Base-by-base conservation (phyloP, 257 asterid genomes). In the Jacaranda copaia region DNA sequence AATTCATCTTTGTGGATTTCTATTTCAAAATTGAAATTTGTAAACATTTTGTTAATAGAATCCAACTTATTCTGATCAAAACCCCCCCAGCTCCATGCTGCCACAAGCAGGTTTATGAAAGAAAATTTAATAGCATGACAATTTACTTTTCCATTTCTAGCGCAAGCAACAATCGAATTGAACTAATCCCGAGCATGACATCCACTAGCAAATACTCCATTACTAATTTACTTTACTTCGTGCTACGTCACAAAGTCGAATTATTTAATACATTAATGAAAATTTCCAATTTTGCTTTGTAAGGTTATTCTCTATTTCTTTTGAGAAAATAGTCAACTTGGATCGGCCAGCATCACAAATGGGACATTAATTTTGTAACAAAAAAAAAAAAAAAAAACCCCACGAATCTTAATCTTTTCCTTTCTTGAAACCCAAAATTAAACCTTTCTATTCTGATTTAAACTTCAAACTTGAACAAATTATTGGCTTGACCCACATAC, bases 381-480 rank as follows among this genome's bases (percentile, higher is more conserved):
- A 25, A 25, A 48, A 49, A 5, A 25, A 20, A 25, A 8, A 18
- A 20, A 38, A 2, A 57, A 18, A 2, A 36, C 4, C 4, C 1
- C 35, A 19, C 8, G 14, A 6, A 3, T 38, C 8, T 16, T 1
- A 18, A 40, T 25, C 15, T 19, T 10, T 8, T 58, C 53, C 18
- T 43, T 38, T 56, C n/a, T 2, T 43, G 48, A 38, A 55, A 18
- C 56, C 67, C 46, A 36, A 35, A 36, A 10, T 32, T 70, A 40
- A 70, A 58, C 35, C n/a, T 72, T 4, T 58, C 77, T 25, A 25
- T 2, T 40, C 38, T 56, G 20, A 72, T 72, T 57, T 40, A 40
- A 39, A 51, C 77, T 42, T 56, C 57, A 46, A 72, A 72, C 57
- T 40, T 19, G 20, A 72, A 40, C 15, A 72, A 19, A 36, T 40